phyloP scores from a whole-genome alignment of 208 protist species.

The Leishmania tarentolae region DNA sequence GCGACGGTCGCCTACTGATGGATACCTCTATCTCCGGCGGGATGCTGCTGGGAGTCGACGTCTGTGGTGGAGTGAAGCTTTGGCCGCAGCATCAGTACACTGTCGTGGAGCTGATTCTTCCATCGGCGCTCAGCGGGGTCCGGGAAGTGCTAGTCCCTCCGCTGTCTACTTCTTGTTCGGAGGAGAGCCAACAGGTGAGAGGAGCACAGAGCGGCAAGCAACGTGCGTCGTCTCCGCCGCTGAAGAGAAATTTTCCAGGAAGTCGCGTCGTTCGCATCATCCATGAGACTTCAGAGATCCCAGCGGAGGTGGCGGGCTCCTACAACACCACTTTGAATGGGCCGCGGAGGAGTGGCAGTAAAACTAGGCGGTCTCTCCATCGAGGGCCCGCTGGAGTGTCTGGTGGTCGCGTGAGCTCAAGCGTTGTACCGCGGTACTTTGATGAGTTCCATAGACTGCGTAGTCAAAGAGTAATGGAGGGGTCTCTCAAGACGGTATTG shows the following conservation, averaged over 20 bases:
- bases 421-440: conserved; percentile 24
- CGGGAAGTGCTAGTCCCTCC: conserved; percentile 25
- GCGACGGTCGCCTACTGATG: conserved; percentile 62
- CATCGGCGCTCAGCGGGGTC: conserved; percentile 30
- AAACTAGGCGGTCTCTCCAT: conserved; percentile 1
- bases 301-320: conserved; percentile 7
- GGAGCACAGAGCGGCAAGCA: not conserved
- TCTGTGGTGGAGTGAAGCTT: conserved; percentile 81
- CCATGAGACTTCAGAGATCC: conserved; percentile 29
- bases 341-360: not conserved
- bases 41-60: conserved; percentile 63
- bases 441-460: conserved; percentile 15
- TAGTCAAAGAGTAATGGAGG: conserved; percentile 14
- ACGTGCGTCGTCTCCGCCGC: not conserved
- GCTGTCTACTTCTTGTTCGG: not conserved
- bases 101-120: conserved; percentile 69
- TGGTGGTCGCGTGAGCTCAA: not conserved
- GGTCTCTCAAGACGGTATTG: conserved; percentile 24
- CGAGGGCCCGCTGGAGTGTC: not conserved
- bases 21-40: conserved; percentile 65
- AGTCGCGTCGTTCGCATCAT: conserved; percentile 13
- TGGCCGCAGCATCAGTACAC: conserved; percentile 74
- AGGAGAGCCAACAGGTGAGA: not conserved
- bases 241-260: not conserved
- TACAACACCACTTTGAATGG: not conserved